Conservation (phyloP, 192 early-diverging fungal genomes). For the Cetraspora pellucida region DNA sequence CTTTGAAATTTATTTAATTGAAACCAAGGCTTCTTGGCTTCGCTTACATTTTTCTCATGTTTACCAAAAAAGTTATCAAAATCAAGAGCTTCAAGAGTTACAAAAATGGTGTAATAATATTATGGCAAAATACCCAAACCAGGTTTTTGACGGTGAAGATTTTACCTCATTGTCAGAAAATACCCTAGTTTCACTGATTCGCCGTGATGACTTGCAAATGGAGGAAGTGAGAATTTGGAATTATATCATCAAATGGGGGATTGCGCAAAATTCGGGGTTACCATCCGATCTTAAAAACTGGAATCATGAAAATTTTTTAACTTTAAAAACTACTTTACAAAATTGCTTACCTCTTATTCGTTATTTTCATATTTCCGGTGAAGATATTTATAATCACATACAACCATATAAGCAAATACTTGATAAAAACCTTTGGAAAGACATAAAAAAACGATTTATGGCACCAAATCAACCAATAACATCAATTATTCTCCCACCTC, state of each 20-base stretch:
- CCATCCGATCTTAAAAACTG: not conserved
- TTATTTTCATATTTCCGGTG: slow-evolving; percentile 1
- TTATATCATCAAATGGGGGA: slow-evolving; percentile 21
- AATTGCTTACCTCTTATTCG: not conserved
- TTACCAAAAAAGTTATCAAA: not conserved
- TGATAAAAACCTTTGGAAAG: not conserved
- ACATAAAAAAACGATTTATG: not conserved
- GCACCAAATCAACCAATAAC: not conserved
- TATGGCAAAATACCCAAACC: not conserved
- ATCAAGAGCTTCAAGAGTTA: not conserved
- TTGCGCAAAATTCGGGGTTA: not conserved
- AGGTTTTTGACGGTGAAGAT: slow-evolving; percentile 1
- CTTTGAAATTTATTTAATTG: slow-evolving; percentile 13
- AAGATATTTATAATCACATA: not conserved
- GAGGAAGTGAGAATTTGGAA: slow-evolving; percentile 15
- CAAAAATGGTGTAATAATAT: not conserved
- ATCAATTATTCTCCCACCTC: not conserved
- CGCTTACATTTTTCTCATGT: not conserved
- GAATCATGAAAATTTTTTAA: not conserved
- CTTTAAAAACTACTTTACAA: not conserved
- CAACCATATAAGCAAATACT: not conserved
- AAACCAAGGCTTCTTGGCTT: not conserved
- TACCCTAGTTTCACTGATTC: not conserved
- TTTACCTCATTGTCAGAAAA: not conserved
- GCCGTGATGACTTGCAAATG: slow-evolving; percentile 10